Base-by-base conservation (phyloP, 345 rosid species). In the Moricandia moricandioides region DNA sequence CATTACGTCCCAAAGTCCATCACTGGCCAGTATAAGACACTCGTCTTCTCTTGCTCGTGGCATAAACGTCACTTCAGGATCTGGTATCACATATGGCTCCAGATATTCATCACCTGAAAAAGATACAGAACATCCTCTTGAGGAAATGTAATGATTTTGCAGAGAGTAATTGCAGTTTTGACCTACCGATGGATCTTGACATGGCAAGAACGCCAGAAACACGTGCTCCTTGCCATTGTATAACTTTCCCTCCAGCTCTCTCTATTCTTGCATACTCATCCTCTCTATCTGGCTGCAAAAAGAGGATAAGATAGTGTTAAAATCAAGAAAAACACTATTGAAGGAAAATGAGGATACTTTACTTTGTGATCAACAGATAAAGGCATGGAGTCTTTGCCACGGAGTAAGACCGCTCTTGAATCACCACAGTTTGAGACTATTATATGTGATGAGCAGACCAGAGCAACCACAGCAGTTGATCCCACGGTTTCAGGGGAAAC, bases 1-100 rank as follows among this genome's bases (percentile, higher is more conserved):
- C 89, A 95, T 86, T 67, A 95, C 98, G 71, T 95, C 99, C 99
- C 99, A 95, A 45, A 92, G 79, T 11, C 98, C 98, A 72, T 94
- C 99, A 16, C 99, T 95, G 5, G 98, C 99, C 57, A 92, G 78
- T 75, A 92, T 79, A 40, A 95, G 91, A 81, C 93, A 89, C 74
- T 89, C 94, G 30, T 95, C 99, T 70, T 92, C 99, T 81, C 86
- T 95, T 8, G 87, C 91, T 72, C 99, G 81, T 5, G 98, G 92
- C 78, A 89, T 68, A 39, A 95, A 86, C 86, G 62, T 81, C 69
- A 95, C 98, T 85, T 95, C 99, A 7, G 97, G 98, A n/a, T 92
- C 96, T 0, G 98, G 97, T 72, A 95, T 95, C 49, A 95, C 93
- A 91, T 90, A 92, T 5, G 98, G 99, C 64, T 95, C 93, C 80